Evolutionary conservation across 1,139 yeast genomes (phyloP), one percentile per base, ranked within the genome.

Genomic region (Candida tropicalis): DNA sequence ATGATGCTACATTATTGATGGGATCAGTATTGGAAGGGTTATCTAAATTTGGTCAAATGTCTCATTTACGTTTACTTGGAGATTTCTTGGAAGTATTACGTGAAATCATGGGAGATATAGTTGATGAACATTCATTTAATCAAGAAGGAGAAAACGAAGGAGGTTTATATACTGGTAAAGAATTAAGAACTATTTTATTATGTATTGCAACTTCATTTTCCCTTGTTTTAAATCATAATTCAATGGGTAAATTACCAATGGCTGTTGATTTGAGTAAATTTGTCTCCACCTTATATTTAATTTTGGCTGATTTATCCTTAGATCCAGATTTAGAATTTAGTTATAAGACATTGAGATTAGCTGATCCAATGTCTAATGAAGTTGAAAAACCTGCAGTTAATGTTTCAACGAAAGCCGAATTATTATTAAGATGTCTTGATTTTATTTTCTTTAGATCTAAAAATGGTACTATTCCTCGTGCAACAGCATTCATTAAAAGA

Each of bases 21-120:
- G 96, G 95, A 7, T 77, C 93, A 0, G 95, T 93, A 0, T 72
- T 93, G 42, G 98, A 93, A 69, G 98, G 98, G 5, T 68, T 93
- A 45, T 87, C 97, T 2, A 82, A 81, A 59, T 90, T 85, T 60
- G 96, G 98, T 2, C 93, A 85, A 58, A 84, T 91, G 82, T 91
- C 95, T 28, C 93, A 93, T 59, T 81, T 93, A 43, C 98, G 93
- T 53, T 72, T 93, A 42, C 77, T 93, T 54, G 98, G 98, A 23
- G 99, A 93, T 62, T 82, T 93, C 63, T 73, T 93, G 39, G 95
- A 87, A 61, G 96, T 90, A 2, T 75, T 93, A 58, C 75, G 95
- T 54, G 98, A 93, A 63, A 76, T 87, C 23, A 79, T 87, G 64
- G 57, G 64, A 16, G 85, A 81, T 49, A 63, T 70, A 13, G 54